Evolutionary conservation across 169 alveolate genomes (phyloP).

Genomic region (Plasmodium inui): DNA sequence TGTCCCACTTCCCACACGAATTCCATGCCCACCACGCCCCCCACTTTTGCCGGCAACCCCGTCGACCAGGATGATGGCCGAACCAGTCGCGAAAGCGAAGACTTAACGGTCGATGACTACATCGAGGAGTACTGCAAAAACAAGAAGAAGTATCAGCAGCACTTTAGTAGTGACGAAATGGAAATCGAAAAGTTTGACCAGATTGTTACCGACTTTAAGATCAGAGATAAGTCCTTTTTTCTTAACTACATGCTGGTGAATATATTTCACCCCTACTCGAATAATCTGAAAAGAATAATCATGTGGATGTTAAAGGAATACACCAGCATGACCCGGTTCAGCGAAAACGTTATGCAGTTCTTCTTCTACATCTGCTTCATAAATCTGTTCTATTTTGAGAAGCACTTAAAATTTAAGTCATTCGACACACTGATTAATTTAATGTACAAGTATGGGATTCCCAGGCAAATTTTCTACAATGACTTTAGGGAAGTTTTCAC

Average conservation of each 20-base stretch:
- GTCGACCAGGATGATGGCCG: not conserved
- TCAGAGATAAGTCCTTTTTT: slow-evolving; percentile 43
- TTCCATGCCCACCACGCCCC: not conserved
- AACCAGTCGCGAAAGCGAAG: slow-evolving; percentile 6
- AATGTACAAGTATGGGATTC: slow-evolving; percentile 65
- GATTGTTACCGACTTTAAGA: slow-evolving; percentile 30
- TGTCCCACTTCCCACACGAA: not conserved
- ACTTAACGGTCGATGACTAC: slow-evolving; percentile 25
- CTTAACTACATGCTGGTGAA: slow-evolving; percentile 42
- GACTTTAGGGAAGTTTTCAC: slow-evolving; percentile 58
- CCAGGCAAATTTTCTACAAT: slow-evolving; percentile 33
- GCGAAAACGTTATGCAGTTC: slow-evolving; percentile 42
- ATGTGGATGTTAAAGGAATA: slow-evolving; percentile 69
- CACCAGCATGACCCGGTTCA: slow-evolving; percentile 13
- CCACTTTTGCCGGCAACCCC: not conserved
- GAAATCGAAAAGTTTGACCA: slow-evolving; percentile 20
- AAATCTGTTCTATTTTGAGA: slow-evolving; percentile 64
- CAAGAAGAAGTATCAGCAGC: not conserved
- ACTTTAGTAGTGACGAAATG: not conserved
- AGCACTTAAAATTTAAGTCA: slow-evolving; percentile 58
- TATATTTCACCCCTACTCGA: slow-evolving; percentile 42
- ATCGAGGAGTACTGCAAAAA: slow-evolving; percentile 53
- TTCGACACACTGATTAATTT: slow-evolving; percentile 50
- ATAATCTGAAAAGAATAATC: slow-evolving; percentile 35
- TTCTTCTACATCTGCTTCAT: slow-evolving; percentile 46